phyloP scores from a whole-genome alignment of 2,329 filamentous ascomycete genomes.

The Claviceps capensis region DNA sequence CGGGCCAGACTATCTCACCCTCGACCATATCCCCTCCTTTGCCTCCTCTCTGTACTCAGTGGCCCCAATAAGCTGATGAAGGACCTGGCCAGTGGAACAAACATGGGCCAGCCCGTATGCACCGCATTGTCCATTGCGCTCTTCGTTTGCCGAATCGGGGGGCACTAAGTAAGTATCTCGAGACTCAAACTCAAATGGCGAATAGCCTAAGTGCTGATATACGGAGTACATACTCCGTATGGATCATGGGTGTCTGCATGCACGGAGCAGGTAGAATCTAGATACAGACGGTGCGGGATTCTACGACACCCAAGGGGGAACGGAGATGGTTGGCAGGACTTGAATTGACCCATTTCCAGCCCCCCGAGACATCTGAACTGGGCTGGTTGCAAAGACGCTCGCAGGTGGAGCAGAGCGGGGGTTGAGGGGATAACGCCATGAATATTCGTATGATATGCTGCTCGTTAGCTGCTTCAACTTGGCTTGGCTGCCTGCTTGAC shows the following conservation, averaged over 20 bases:
- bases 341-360: background rate
- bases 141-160: background rate
- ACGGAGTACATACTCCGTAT: background rate
- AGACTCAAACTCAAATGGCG: background rate
- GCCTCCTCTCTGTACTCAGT: background rate
- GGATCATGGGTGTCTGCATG: no score
- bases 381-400: background rate
- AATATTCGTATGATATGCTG: background rate
- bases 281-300: no score
- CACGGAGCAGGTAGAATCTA: no score
- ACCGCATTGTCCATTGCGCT: background rate
- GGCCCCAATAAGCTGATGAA: background rate
- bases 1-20: no score
- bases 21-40: background rate
- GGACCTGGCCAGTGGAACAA: background rate
- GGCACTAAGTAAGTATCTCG: no score
- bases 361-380: background rate
- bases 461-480: background rate
- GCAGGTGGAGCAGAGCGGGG: conserved; percentile 1
- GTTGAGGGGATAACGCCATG: background rate
- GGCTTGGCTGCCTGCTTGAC: background rate
- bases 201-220: background rate
- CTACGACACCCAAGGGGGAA: no score
- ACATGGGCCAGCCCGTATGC: background rate
- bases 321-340: background rate